Conservation (phyloP, 2,329 filamentous ascomycete species). For the Exophiala phaeomuriformis region DNA sequence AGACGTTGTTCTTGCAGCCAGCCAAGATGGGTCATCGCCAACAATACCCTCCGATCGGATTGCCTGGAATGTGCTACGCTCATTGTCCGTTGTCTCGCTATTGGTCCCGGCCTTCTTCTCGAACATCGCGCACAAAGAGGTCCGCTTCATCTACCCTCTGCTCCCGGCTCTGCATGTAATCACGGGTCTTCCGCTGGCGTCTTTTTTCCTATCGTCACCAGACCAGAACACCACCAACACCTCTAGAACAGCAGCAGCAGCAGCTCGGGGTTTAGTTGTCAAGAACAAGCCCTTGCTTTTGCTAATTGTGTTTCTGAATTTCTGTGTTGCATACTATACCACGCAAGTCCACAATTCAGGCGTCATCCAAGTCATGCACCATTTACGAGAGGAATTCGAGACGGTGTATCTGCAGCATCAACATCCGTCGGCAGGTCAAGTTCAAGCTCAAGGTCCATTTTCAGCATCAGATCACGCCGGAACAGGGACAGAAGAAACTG, state of each 20-base stretch:
- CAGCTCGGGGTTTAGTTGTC: slow-evolving; percentile 24
- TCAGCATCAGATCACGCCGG: no score
- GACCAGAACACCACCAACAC: slow-evolving; percentile 29
- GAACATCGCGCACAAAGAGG: slow-evolving; percentile 86
- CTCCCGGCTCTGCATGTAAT: slow-evolving; percentile 80
- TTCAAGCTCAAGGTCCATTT: no score
- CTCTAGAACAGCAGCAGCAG: no score
- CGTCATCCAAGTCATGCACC: slow-evolving; percentile 64
- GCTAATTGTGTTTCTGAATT: slow-evolving; percentile 56
- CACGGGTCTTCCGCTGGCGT: slow-evolving; percentile 57
- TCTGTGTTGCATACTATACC: slow-evolving; percentile 65
- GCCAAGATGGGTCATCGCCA: no score
- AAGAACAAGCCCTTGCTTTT: slow-evolving; percentile 50
- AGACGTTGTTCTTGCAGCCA: no score
- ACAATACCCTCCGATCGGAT: no score
- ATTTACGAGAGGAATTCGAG: slow-evolving; percentile 68
- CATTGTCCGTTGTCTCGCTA: slow-evolving; percentile 53
- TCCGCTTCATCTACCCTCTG: slow-evolving; percentile 91
- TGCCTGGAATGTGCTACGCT: slow-evolving; percentile 34
- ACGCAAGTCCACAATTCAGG: slow-evolving; percentile 73
- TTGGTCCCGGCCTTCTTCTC: slow-evolving; percentile 60
- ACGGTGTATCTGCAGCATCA: slow-evolving; percentile 40
- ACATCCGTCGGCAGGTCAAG: no score
- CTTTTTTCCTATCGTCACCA: slow-evolving; percentile 26
- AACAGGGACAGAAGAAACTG: no score